Evolutionary conservation across 129 eudicot species (phyloP).

Genomic region (Helichrysum umbraculigerum): DNA sequence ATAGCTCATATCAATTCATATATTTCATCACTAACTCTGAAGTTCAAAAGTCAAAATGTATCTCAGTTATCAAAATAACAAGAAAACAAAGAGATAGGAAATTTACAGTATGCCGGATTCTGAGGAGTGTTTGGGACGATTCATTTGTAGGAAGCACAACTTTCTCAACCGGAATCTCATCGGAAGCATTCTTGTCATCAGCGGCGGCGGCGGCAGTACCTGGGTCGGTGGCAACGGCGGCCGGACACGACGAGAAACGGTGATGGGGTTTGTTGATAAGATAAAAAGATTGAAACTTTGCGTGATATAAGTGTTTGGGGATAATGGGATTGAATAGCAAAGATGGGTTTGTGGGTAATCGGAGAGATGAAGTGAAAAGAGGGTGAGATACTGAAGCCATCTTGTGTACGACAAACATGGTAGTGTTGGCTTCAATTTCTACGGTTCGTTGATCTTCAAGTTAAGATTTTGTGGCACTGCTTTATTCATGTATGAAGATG

Average conservation of each 20-base stretch:
- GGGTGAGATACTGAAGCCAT: slow-evolving; percentile 58
- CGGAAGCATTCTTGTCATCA: slow-evolving; percentile 5
- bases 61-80: background rate
- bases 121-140: slow-evolving; percentile 69
- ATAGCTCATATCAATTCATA: slow-evolving; percentile 8
- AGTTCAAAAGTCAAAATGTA: background rate
- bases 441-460: slow-evolving; percentile 12
- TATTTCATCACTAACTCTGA: background rate
- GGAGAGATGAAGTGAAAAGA: slow-evolving; percentile 48
- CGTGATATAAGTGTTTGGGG: slow-evolving; percentile 21
- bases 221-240: slow-evolving; percentile 38
- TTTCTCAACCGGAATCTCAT: slow-evolving; percentile 37
- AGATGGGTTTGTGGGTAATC: slow-evolving; percentile 35
- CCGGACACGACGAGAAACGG: slow-evolving; percentile 34
- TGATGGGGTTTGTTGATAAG: slow-evolving; percentile 31
- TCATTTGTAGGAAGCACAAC: slow-evolving; percentile 80
- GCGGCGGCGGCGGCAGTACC: slow-evolving; percentile 28
- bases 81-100: background rate
- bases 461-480: slow-evolving; percentile 39
- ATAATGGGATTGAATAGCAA: slow-evolving; percentile 31
- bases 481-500: slow-evolving; percentile 5
- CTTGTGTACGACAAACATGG: slow-evolving; percentile 43
- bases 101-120: slow-evolving; percentile 90
- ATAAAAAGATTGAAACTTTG: slow-evolving; percentile 19
- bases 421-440: background rate